These are phyloP conservation scores for Heliosperma pusillum DNA, from an alignment of 148 eudicot genomes.

Conservation along the genomic window DNA sequence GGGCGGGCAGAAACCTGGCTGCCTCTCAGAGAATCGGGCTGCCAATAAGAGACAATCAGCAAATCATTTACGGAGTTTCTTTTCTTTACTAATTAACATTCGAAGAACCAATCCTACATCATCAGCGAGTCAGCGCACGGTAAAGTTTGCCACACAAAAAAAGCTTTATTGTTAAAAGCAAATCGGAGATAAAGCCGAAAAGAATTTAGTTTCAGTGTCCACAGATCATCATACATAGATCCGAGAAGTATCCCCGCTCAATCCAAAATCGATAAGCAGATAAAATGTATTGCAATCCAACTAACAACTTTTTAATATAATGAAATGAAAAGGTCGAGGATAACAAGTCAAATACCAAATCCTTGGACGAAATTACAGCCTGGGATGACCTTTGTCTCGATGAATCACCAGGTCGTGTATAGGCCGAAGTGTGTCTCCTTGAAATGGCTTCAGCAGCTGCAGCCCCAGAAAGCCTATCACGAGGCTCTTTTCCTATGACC, in stretches of 20 bases:
- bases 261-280: too few species aligned
- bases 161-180: too few species aligned
- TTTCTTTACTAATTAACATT: too few species aligned
- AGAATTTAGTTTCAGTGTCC: too few species aligned
- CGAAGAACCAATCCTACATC: too few species aligned
- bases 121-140: too few species aligned
- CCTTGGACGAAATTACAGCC: slow-evolving; percentile 26
- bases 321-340: not conserved
- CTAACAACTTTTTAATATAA: not conserved
- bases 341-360: slow-evolving; percentile 21
- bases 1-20: slow-evolving; percentile 24
- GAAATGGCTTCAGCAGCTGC: slow-evolving; percentile 36
- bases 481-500: slow-evolving; percentile 34
- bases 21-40: slow-evolving; percentile 34
- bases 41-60: not conserved
- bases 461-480: slow-evolving; percentile 32
- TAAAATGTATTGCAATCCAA: not conserved
- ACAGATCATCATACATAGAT: too few species aligned
- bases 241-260: too few species aligned
- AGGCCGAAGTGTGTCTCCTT: slow-evolving; percentile 35
- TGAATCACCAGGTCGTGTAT: slow-evolving; percentile 30
- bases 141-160: too few species aligned
- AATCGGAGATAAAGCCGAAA: too few species aligned
- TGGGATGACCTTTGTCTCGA: slow-evolving; percentile 36
- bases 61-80: not conserved